Evolutionary conservation across 1,139 yeast genomes (phyloP), one percentile per base, ranked within the genome.

Genomic region (Hansenula lynferdii): DNA sequence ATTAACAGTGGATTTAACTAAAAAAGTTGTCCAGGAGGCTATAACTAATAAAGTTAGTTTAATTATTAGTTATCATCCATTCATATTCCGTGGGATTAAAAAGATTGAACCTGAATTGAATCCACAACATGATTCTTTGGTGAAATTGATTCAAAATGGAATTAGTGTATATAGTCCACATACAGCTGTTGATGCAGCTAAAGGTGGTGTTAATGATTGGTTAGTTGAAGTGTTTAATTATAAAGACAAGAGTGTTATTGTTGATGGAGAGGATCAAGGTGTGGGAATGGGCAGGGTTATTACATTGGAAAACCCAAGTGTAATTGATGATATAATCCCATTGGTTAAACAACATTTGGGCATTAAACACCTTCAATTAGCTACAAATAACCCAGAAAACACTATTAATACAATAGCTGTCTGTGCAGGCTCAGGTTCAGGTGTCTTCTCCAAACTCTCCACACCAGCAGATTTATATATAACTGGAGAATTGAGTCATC

Each of bases 391-490:
- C 61, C 62, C 29, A 47, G 54, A 9, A 47, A 49, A 11, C 62
- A 61, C 5, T 6, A 66, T 85, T 30, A 60, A 58, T 18, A 67
- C 70, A 0, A 68, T 89, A n/a, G 97, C 97, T 1, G 60, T 92
- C 18, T 92, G 99, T 61, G 98, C 98, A 5, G 99, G 99, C 0
- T 85, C 96, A 5, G 99, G 99, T 0, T 80, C 85, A 1, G 81
- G 83, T 0, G 77, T 75, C 3, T 67, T 67, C 46, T 51, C 49
- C 31, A 39, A 48, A 4, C 36, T 64, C 21, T 45, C 45, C n/a
- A 33, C 28, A 7, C 50, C 54, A 5, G 94, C 90, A 0, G 98
- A 92, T 53, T 67, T 89, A 30, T 84, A 73, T 57, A 76, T 80
- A 53, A 90, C 98, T 0, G 99, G 99, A 1, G 98, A 94, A 56